Conservation (phyloP, 2,329 filamentous ascomycete species). For the Pseudocercospora musae region DNA sequence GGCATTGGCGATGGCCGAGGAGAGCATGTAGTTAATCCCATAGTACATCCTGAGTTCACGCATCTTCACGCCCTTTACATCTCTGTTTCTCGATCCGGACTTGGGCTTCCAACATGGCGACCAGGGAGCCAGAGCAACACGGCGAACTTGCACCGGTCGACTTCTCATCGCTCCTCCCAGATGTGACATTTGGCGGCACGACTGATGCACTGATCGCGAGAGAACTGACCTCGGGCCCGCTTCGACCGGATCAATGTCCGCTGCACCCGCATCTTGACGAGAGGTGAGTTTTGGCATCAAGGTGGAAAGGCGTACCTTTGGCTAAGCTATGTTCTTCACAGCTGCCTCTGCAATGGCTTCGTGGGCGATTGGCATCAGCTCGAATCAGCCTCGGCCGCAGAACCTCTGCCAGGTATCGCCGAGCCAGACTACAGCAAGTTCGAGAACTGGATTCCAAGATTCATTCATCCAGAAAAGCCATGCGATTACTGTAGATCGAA, state of each 20-base stretch:
- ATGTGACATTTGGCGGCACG: slow-evolving; percentile 12
- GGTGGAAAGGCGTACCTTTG: too few relatives aligned
- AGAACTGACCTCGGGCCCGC: background rate
- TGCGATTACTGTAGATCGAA: slow-evolving; percentile 49
- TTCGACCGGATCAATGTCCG: slow-evolving; percentile 9
- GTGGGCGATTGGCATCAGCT: slow-evolving; percentile 19
- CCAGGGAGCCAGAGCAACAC: slow-evolving; percentile 18
- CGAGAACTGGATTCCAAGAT: slow-evolving; percentile 44
- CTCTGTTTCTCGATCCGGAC: background rate
- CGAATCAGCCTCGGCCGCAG: slow-evolving; percentile 1
- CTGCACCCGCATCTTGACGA: slow-evolving; percentile 19
- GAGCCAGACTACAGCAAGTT: slow-evolving; percentile 42
- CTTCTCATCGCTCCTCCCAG: slow-evolving; percentile 16
- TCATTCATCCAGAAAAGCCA: slow-evolving; percentile 44
- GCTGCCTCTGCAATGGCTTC: slow-evolving; percentile 21
- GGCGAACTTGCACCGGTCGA: slow-evolving; percentile 13
- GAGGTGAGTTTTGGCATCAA: slow-evolving; percentile 10
- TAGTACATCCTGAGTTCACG: background rate
- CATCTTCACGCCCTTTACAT: slow-evolving; percentile 12
- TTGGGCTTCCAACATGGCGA: slow-evolving; percentile 14
- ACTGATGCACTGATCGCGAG: slow-evolving; percentile 7
- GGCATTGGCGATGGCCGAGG: background rate
- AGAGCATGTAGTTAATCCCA: slow-evolving; percentile 2
- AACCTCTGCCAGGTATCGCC: slow-evolving; percentile 11
- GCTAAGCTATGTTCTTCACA: background rate